These are phyloP conservation scores for Globisporangium mamillatum DNA, from an alignment of 352 stramenopile species.

Conservation along the genomic window DNA sequence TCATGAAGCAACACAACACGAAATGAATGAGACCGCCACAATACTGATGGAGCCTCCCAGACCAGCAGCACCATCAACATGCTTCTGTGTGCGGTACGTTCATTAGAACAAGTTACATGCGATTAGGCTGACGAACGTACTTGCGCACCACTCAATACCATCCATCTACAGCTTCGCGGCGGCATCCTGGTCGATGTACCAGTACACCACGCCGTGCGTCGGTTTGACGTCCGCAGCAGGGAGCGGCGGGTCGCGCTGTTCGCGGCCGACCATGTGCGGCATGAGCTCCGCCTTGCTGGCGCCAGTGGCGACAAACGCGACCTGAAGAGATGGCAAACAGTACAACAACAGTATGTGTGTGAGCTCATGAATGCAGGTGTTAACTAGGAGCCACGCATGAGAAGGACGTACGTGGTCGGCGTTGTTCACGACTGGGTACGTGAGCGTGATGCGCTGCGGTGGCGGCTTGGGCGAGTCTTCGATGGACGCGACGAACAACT, in stretches of 20 bases:
- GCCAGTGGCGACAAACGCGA: conserved; percentile 91
- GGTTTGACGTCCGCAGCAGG: conserved; percentile 74
- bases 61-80: conserved; percentile 1
- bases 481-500: conserved; percentile 91
- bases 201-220: conserved; percentile 68
- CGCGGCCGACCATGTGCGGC: conserved; percentile 68
- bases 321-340: conserved; percentile 27
- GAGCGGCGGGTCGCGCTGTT: conserved; percentile 55
- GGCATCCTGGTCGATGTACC: conserved; percentile 84
- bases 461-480: conserved; percentile 98
- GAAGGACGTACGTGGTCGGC: conserved; percentile 57
- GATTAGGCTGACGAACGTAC: not conserved
- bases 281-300: conserved; percentile 88
- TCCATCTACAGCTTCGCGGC: conserved; percentile 48
- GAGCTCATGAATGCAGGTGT: not conserved
- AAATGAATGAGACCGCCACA: not conserved
- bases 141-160: conserved; percentile 16
- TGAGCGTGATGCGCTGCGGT: conserved; percentile 95
- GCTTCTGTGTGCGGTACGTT: not conserved
- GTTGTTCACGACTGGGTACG: conserved; percentile 94
- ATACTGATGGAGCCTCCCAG: conserved; percentile 8
- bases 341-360: not conserved
- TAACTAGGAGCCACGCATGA: not conserved
- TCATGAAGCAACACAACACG: not conserved
- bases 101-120: not conserved